Conservation (phyloP, 192 early-diverging fungal genomes). For the Backusella australiensis region DNA sequence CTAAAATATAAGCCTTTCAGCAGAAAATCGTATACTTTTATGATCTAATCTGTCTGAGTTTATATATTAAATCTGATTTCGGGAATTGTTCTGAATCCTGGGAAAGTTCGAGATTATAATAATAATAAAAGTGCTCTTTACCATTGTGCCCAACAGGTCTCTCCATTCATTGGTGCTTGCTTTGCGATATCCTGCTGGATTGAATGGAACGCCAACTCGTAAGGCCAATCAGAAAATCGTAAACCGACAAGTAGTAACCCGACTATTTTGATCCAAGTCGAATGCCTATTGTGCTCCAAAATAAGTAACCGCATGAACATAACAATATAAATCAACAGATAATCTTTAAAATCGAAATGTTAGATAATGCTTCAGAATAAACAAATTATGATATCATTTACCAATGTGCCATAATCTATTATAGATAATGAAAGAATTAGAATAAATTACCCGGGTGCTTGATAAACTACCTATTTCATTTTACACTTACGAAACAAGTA, state of each 20-base stretch:
- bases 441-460: background rate
- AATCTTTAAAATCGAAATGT: slow-evolving; percentile 1
- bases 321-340: slow-evolving; percentile 26
- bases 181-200: slow-evolving; percentile 8
- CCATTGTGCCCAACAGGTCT: slow-evolving; percentile 28
- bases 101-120: background rate
- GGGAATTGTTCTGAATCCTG: background rate
- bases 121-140: slow-evolving; percentile 9
- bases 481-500: slow-evolving; percentile 33
- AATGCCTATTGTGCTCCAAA: slow-evolving; percentile 19
- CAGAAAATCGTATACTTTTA: too few species aligned
- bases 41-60: background rate
- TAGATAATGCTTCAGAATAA: background rate
- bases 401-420: slow-evolving; percentile 25
- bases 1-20: too few species aligned
- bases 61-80: background rate
- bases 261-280: slow-evolving; percentile 24
- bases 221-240: slow-evolving; percentile 35
- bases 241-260: slow-evolving; percentile 18
- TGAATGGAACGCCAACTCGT: slow-evolving; percentile 24
- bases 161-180: background rate
- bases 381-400: background rate
- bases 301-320: slow-evolving; percentile 32
- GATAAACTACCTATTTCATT: background rate
- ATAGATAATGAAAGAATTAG: background rate